Conservation (phyloP, 2,329 filamentous ascomycete species). For the Chaetomium olivaceum region DNA sequence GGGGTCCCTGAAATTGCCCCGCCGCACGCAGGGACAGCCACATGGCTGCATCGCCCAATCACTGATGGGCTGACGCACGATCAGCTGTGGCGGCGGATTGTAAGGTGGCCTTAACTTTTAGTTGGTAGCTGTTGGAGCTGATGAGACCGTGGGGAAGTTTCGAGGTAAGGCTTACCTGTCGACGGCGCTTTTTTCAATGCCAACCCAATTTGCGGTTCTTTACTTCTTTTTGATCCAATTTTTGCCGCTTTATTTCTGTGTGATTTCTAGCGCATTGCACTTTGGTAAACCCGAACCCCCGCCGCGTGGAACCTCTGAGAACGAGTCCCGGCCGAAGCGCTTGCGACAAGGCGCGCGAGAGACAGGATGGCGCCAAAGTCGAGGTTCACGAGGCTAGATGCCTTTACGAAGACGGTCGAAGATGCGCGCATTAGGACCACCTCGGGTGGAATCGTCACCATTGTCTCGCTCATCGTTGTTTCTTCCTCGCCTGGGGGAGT, state of each 20-base stretch:
- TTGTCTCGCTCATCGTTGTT: constrained; percentile 84
- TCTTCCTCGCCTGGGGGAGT: constrained; percentile 93
- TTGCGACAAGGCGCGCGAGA: constrained; percentile 19
- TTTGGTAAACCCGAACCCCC: constrained; percentile 9
- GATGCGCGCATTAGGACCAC: constrained; percentile 96
- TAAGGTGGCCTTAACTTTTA: constrained; percentile 36
- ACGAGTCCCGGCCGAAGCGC: constrained; percentile 11
- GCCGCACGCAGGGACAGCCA: constrained; percentile 2
- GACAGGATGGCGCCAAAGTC: constrained; percentile 79
- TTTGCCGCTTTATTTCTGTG: not conserved
- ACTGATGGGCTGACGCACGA: constrained; percentile 14
- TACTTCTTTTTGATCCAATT: constrained; percentile 11
- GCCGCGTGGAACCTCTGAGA: constrained; percentile 14
- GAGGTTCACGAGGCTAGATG: constrained; percentile 93
- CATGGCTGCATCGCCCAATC: constrained; percentile 17
- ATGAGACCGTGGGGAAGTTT: constrained; percentile 14
- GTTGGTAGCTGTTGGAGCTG: constrained; percentile 21
- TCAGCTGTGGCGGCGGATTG: constrained; percentile 23
- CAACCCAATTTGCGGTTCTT: constrained; percentile 26
- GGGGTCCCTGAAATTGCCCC: constrained; percentile 3
- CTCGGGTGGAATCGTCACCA: constrained; percentile 91
- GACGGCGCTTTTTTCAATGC: constrained; percentile 9
- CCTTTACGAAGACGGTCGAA: constrained; percentile 98
- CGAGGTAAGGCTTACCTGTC: constrained; percentile 7
- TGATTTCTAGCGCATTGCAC: not conserved